phyloP scores from a whole-genome alignment of 129 eudicot species.

The Escallonia rubra region DNA sequence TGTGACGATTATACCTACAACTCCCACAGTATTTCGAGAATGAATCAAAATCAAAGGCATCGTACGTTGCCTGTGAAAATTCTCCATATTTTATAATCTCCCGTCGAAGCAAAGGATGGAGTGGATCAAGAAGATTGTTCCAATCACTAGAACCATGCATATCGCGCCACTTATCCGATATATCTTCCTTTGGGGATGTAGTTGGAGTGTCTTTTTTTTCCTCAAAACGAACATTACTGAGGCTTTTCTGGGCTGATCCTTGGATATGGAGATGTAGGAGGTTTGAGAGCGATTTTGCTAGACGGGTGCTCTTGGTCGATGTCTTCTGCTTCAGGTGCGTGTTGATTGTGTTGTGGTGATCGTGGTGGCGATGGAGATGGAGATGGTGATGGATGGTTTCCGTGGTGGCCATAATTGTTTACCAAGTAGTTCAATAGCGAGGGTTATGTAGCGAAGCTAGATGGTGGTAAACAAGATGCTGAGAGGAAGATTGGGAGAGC shows the following conservation, averaged over 20 bases:
- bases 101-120: constrained; percentile 41
- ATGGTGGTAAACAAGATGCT: too few species aligned
- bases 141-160: constrained; percentile 66
- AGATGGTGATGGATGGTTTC: constrained; percentile 29
- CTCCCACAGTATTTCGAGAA: constrained; percentile 76
- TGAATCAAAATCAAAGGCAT: constrained; percentile 76
- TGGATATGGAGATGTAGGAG: constrained; percentile 24
- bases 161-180: constrained; percentile 49
- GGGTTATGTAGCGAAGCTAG: too few species aligned
- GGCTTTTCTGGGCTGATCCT: constrained; percentile 15
- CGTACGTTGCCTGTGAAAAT: constrained; percentile 74
- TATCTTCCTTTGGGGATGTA: constrained; percentile 56
- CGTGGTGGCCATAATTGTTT: constrained; percentile 26
- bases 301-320: constrained; percentile 15
- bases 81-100: constrained; percentile 79
- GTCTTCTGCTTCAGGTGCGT: constrained; percentile 2
- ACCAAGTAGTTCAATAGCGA: too few species aligned
- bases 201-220: constrained; percentile 45
- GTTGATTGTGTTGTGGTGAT: constrained; percentile 2
- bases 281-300: constrained; percentile 25
- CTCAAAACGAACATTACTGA: constrained; percentile 12
- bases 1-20: constrained; percentile 40
- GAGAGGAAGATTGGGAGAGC: too few species aligned
- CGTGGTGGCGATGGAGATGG: constrained; percentile 11
- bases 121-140: constrained; percentile 64